phyloP scores from a whole-genome alignment of 2,329 filamentous ascomycete genomes.

The Colletotrichum godetiae region DNA sequence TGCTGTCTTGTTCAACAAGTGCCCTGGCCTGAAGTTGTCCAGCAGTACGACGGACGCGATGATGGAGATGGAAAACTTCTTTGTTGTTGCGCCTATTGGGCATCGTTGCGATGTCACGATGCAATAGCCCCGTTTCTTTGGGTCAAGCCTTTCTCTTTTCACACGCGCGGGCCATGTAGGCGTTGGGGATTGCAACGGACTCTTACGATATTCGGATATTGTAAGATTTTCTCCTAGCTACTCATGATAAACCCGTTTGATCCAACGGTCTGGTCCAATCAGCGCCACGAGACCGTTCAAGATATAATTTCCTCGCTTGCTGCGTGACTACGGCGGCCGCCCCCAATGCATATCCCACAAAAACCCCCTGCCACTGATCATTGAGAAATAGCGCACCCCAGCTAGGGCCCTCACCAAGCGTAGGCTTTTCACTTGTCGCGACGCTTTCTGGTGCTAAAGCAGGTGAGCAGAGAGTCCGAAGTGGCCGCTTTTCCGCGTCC shows the following conservation, averaged over 20 bases:
- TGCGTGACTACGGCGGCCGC: background rate
- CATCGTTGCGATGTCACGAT: background rate
- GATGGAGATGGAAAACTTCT: slow-evolving; percentile 47
- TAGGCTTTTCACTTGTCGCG: background rate
- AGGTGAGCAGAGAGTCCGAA: background rate
- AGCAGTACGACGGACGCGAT: slow-evolving; percentile 49
- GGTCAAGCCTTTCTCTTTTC: no score
- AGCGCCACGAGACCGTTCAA: background rate
- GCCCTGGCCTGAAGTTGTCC: slow-evolving; percentile 45
- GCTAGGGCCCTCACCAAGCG: background rate
- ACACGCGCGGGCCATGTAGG: no score
- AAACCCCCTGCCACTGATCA: background rate
- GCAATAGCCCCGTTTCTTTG: background rate
- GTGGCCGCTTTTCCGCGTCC: background rate
- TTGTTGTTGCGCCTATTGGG: slow-evolving; percentile 38
- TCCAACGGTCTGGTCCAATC: background rate
- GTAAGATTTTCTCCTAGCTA: no score
- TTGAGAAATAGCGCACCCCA: background rate
- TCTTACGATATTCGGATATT: no score
- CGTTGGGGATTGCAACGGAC: no score
- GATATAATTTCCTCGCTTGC: background rate
- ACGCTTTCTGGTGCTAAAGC: background rate
- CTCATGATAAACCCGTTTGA: no score
- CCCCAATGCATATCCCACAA: background rate
- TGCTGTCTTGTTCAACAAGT: slow-evolving; percentile 63